Percentiles rank a stretch among this genome's conserved stretches.
Evolutionary conservation across 352 stramenopile species (phyloP).

Genomic region (Pythium aquatile): DNA sequence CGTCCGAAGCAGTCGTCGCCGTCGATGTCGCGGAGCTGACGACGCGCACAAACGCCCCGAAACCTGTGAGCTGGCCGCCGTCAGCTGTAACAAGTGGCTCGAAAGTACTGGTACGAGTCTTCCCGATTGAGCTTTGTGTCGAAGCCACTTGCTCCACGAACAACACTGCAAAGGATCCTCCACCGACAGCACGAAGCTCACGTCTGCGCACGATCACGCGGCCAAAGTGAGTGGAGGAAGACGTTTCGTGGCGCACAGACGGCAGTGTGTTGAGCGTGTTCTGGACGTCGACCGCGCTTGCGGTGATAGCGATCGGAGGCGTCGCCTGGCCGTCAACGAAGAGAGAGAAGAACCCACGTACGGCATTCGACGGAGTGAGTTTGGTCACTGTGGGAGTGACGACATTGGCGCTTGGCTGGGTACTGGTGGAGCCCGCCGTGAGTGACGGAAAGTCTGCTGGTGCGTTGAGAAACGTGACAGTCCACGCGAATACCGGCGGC

Average conservation of each 20-base stretch:
- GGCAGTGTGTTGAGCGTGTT: slow-evolving; percentile 13
- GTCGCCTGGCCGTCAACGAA: slow-evolving; percentile 1
- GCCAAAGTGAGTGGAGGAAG: not conserved
- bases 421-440: not conserved
- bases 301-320: slow-evolving; percentile 1
- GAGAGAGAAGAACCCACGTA: slow-evolving; percentile 20
- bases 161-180: slow-evolving; percentile 20
- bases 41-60: slow-evolving; percentile 23
- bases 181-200: slow-evolving; percentile 5
- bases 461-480: slow-evolving; percentile 31
- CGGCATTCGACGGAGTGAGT: slow-evolving; percentile 4
- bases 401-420: not conserved
- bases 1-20: not conserved
- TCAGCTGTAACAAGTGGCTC: slow-evolving; percentile 11
- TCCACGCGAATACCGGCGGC: slow-evolving; percentile 19
- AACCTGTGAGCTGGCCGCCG: slow-evolving; percentile 18
- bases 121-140: too few relatives aligned
- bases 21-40: not conserved
- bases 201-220: slow-evolving; percentile 20
- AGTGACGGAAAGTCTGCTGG: slow-evolving; percentile 31
- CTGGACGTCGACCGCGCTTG: slow-evolving; percentile 3
- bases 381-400: slow-evolving; percentile 7
- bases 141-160: slow-evolving; percentile 21
- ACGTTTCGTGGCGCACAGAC: slow-evolving; percentile 5
- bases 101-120: not conserved